Percentiles rank a stretch among this genome's conserved stretches.
phyloP scores from a whole-genome alignment of 2,329 filamentous ascomycete species.

The Spiromastix sp. region DNA sequence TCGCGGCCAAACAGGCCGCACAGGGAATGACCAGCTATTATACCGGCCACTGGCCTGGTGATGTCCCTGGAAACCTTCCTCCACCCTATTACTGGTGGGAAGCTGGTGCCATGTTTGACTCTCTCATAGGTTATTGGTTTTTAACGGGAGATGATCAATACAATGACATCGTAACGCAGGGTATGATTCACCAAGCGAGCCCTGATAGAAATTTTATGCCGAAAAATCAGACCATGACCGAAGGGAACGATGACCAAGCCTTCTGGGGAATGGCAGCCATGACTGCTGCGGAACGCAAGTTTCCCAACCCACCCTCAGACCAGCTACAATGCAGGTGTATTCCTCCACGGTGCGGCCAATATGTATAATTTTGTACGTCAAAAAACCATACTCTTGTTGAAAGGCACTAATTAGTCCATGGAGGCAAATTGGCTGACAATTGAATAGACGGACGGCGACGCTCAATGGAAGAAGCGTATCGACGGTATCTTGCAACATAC shows the following conservation, averaged over 20 bases:
- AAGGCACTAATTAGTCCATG: too few relatives aligned
- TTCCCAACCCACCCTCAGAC: constrained; percentile 28
- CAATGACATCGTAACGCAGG: constrained; percentile 55
- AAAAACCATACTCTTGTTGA: too few relatives aligned
- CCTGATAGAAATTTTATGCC: constrained; percentile 63
- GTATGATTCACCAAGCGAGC: constrained; percentile 57
- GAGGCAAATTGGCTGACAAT: too few relatives aligned
- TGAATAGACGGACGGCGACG: constrained; percentile 29
- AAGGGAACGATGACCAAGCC: constrained; percentile 34
- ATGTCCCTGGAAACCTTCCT: constrained; percentile 22
- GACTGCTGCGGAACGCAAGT: constrained; percentile 26
- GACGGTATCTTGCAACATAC: constrained; percentile 45
- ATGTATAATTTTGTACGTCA: constrained; percentile 56
- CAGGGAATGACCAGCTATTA: constrained; percentile 26
- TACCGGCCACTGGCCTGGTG: constrained; percentile 21
- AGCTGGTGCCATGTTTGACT: constrained; percentile 28
- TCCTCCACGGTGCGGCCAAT: constrained; percentile 51
- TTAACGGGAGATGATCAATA: constrained; percentile 65
- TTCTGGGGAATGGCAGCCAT: constrained; percentile 31
- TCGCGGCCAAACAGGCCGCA: constrained; percentile 20
- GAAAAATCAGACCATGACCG: constrained; percentile 24
- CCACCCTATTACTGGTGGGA: constrained; percentile 31
- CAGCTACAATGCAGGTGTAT: constrained; percentile 57
- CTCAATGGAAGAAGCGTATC: constrained; percentile 47
- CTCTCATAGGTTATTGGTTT: constrained; percentile 75